phyloP scores from a whole-genome alignment of 148 eudicot species.

The Heliamphora exappendiculata region DNA sequence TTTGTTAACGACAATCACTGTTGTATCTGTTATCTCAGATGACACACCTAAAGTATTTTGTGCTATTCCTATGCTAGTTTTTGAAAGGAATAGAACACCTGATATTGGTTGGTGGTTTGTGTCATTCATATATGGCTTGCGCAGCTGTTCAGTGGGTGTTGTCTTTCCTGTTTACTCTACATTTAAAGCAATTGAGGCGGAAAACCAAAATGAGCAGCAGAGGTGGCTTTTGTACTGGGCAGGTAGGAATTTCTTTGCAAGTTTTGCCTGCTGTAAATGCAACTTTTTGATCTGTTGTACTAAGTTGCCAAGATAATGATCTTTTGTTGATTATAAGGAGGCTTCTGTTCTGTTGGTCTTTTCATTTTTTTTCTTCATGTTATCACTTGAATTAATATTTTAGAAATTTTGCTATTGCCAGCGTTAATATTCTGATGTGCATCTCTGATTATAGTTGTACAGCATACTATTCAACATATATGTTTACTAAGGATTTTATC shows the following conservation, averaged over 20 bases:
- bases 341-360: background rate
- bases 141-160: conserved; percentile 63
- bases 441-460: background rate
- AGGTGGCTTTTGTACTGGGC: conserved; percentile 93
- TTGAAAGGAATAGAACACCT: background rate
- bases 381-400: background rate
- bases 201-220: conserved; percentile 66
- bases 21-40: background rate
- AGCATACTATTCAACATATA: background rate
- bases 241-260: conserved; percentile 43
- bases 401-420: background rate
- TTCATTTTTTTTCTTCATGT: background rate
- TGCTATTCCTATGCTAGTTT: background rate
- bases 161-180: conserved; percentile 79
- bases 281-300: background rate
- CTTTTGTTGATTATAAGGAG: background rate
- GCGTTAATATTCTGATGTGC: background rate
- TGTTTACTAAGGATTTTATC: background rate
- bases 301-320: background rate
- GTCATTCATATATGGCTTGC: background rate
- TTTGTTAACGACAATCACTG: background rate
- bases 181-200: conserved; percentile 78
- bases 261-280: background rate
- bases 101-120: background rate
- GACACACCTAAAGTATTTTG: background rate